Base-by-base conservation (phyloP, 805 yeast genomes). In the Candida ortonii region DNA sequence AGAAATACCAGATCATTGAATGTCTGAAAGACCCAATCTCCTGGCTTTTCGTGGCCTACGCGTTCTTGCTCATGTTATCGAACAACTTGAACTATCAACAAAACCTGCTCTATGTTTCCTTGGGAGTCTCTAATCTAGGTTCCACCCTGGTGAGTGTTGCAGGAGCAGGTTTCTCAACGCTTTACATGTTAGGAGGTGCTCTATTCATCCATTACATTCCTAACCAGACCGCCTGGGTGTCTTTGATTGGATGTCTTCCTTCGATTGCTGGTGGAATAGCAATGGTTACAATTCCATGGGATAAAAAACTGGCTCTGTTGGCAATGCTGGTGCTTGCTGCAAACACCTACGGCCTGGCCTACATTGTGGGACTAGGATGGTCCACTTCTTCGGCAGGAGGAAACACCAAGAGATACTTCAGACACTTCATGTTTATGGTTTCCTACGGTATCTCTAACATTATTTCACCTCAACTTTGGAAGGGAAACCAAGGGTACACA, bases 391-490 rank as follows among this genome's bases (percentile, higher is more conserved):
- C 64, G 1, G 61, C 67, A 26, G 59, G 65, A 34, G 78, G 78
- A 19, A 65, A 73, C 40, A 71, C 81, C 6, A 76, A 76, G 52
- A 66, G 64, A 40, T 37, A 71, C 7, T 64, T 70, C 1, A 67
- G 80, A 55, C 69, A 68, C 40, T 72, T 67, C 11, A 47, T 72
- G 43, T 54, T 67, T 14, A 65, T 74, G 73, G 54, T 64, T n/a
- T 63, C 64, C 13, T 75, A 70, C 38, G 61, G 72, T 38, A 42
- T 73, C 31, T 61, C 75, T 7, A 76, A 76, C 44, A 63, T 76
- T 22, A 67, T 75, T 18, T 68, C 78, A 4, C 80, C 81, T 3
- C 81, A 75, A 49, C 48, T 76, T 22, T 76, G 80, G 79, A 62
- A 64, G 49, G 61, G 45, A 7, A 56, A 46, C n/a, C 72, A 70